These are phyloP conservation scores for Pinus albicaulis DNA, from an alignment of 75 land plant genomes.

Conservation along the genomic window DNA sequence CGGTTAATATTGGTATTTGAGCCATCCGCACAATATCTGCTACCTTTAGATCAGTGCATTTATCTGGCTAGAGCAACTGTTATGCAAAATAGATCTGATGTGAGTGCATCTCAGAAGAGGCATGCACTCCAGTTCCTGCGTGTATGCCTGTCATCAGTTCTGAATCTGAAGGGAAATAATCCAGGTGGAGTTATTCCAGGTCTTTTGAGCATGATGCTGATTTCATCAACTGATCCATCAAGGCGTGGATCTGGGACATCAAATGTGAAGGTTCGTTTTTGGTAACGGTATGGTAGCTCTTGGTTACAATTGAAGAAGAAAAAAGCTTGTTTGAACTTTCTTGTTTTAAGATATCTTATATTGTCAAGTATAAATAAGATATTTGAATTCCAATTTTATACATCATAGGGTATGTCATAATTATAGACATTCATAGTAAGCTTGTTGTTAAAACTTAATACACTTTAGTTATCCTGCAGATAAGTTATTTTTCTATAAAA, in stretches of 20 bases:
- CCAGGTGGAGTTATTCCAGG: constrained; percentile 64
- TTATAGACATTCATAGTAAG: background rate
- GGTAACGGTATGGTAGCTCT: background rate
- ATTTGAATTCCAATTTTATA: background rate
- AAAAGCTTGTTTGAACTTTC: background rate
- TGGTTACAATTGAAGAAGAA: background rate
- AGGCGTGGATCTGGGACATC: constrained; percentile 65
- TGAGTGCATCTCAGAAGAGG: constrained; percentile 82
- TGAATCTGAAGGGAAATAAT: constrained; percentile 85
- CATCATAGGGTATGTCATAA: background rate
- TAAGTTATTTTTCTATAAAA: background rate
- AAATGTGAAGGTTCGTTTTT: constrained; percentile 73
- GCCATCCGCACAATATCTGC: constrained; percentile 89
- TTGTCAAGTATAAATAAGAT: background rate
- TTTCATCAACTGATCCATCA: constrained; percentile 76
- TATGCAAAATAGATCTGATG: constrained; percentile 51
- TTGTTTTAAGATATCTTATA: background rate
- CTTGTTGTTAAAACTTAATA: no score
- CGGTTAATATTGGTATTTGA: constrained; percentile 93
- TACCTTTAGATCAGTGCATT: constrained; percentile 95
- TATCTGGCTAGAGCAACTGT: constrained; percentile 85
- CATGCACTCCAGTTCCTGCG: constrained; percentile 88
- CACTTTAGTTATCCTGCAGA: no score
- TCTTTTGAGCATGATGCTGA: constrained; percentile 59
- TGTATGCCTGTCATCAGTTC: constrained; percentile 86